Evolutionary conservation across 306 rosid species (phyloP).

Genomic region (Bauhinia variegata): DNA sequence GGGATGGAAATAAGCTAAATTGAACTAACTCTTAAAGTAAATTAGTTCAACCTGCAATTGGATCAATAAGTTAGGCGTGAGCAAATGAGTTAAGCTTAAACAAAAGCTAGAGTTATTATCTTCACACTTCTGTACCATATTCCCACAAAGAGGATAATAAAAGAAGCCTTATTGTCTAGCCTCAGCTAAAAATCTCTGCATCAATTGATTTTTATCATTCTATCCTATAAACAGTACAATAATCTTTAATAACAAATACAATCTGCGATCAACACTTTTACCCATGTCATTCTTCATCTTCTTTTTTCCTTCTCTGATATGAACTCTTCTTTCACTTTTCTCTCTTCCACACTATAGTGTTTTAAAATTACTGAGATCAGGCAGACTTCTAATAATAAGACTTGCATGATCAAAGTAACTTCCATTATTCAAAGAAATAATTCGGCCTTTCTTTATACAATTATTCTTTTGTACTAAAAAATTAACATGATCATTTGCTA

Average conservation of each 20-base stretch:
- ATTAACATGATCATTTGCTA: too few species aligned
- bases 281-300: neutral
- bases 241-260: neutral
- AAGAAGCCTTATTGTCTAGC: neutral
- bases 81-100: too few species aligned
- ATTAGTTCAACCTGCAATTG: too few species aligned
- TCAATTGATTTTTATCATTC: conserved; percentile 3
- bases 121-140: too few species aligned
- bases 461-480: neutral
- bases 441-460: neutral
- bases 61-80: too few species aligned
- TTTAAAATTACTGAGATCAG: neutral
- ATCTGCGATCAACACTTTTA: too few species aligned
- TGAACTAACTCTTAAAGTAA: too few species aligned
- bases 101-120: too few species aligned
- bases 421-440: neutral
- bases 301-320: neutral
- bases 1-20: too few species aligned
- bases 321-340: neutral
- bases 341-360: neutral
- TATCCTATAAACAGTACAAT: conserved; percentile 5
- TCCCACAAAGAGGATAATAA: neutral
- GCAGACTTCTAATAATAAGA: neutral
- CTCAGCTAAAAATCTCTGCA: conserved; percentile 13
- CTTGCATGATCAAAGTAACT: neutral